phyloP scores from a whole-genome alignment of 2,329 filamentous ascomycete species.

The Acrocalymma vagum region DNA sequence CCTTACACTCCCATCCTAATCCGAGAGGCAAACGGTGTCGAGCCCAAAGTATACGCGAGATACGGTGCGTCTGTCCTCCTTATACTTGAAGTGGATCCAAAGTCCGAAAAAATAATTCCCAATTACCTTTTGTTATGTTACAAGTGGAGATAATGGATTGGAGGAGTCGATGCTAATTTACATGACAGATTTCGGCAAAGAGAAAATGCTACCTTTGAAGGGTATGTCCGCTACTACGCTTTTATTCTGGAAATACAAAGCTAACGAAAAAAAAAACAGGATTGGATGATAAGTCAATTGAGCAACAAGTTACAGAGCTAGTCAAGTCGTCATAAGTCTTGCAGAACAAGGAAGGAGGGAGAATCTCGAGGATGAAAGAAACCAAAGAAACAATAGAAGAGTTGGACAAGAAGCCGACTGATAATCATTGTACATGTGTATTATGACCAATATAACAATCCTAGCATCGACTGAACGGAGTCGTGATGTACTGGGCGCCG shows the following conservation, averaged over 20 bases:
- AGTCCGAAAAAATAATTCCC: no score
- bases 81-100: no score
- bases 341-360: neutral
- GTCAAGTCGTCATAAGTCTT: slow-evolving; percentile 56
- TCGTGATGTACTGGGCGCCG: neutral
- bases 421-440: slow-evolving; percentile 27
- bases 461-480: neutral
- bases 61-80: slow-evolving; percentile 83
- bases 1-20: slow-evolving; percentile 92
- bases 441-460: slow-evolving; percentile 26
- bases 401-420: neutral
- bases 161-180: slow-evolving; percentile 11
- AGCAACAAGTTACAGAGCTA: slow-evolving; percentile 70
- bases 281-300: slow-evolving; percentile 74
- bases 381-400: slow-evolving; percentile 13
- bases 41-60: slow-evolving; percentile 89
- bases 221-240: slow-evolving; percentile 52
- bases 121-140: no score
- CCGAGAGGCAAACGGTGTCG: slow-evolving; percentile 85
- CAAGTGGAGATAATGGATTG: no score
- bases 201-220: slow-evolving; percentile 70
- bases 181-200: slow-evolving; percentile 68
- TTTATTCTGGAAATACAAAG: neutral
- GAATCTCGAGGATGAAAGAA: slow-evolving; percentile 7
- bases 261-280: slow-evolving; percentile 54